Conservation (phyloP, 257 asterid species). For the Gentiana dahurica region DNA sequence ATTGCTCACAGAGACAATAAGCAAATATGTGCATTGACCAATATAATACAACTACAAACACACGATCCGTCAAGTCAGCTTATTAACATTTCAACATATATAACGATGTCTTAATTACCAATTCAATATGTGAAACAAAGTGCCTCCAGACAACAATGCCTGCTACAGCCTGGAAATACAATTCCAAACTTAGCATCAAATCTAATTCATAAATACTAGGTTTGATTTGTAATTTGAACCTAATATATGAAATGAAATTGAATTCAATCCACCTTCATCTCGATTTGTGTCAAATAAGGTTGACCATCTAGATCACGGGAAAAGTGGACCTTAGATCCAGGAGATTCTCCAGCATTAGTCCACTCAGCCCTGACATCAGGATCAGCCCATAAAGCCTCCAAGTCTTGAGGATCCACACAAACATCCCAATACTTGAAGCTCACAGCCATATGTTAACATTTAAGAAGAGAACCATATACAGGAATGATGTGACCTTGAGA, state of each 20-base stretch:
- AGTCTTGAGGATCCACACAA: constrained; percentile 67
- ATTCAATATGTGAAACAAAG: constrained; percentile 74
- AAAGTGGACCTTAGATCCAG: constrained; percentile 72
- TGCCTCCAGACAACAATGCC: constrained; percentile 73
- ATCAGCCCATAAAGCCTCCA: constrained; percentile 82
- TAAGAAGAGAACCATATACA: background rate
- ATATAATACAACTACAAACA: too few relatives aligned
- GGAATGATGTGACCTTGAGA: too few relatives aligned
- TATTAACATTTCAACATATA: too few relatives aligned
- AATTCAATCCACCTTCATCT: constrained; percentile 56
- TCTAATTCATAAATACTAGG: too few relatives aligned
- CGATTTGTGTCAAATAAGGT: constrained; percentile 80
- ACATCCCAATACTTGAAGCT: constrained; percentile 93
- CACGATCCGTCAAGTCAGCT: too few relatives aligned
- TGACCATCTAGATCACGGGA: constrained; percentile 97
- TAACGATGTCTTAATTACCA: constrained; percentile 44
- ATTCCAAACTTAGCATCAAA: background rate
- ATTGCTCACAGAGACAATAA: too few relatives aligned
- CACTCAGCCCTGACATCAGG: constrained; percentile 77
- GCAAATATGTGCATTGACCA: too few relatives aligned
- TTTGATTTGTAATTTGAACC: background rate
- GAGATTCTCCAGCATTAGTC: constrained; percentile 74
- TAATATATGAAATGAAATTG: background rate
- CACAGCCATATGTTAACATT: constrained; percentile 33
- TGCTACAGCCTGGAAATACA: constrained; percentile 65